Evolutionary conservation across 768 basidiomycete species (phyloP).

Genomic region (Lenzites betulinus): DNA sequence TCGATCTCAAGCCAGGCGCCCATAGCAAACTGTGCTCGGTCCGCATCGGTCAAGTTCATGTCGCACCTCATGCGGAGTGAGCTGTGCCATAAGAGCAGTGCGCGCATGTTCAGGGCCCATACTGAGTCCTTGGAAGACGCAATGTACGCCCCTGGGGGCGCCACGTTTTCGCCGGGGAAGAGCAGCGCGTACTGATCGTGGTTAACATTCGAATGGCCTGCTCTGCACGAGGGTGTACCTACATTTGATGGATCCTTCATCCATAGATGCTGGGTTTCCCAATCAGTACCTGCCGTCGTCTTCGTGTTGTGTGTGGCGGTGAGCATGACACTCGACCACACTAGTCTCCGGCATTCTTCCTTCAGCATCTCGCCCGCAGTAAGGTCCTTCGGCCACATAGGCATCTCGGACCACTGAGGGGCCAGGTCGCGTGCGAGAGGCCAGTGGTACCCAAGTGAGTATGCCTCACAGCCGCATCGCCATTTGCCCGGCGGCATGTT

Average conservation of each 20-base stretch:
- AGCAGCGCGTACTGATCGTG: constrained; percentile 60
- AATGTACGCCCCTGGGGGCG: constrained; percentile 24
- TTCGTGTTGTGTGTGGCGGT: constrained; percentile 66
- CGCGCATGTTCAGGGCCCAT: constrained; percentile 72
- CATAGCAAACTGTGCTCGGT: constrained; percentile 63
- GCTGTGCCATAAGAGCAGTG: constrained; percentile 73
- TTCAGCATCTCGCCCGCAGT: constrained; percentile 56
- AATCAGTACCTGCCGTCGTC: constrained; percentile 44
- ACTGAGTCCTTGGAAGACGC: constrained; percentile 65
- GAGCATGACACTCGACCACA: constrained; percentile 69
- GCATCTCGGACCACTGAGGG: constrained; percentile 63
- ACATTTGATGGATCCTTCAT: constrained; percentile 10
- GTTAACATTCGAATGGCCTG: neutral
- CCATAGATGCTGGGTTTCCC: constrained; percentile 5
- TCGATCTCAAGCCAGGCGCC: constrained; percentile 74
- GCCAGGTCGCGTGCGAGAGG: constrained; percentile 50
- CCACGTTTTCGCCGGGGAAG: constrained; percentile 68
- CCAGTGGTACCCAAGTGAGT: constrained; percentile 56
- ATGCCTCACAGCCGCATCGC: constrained; percentile 23
- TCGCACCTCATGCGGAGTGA: constrained; percentile 62
- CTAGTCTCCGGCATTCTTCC: constrained; percentile 70
- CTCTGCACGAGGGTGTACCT: neutral
- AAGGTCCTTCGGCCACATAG: constrained; percentile 56
- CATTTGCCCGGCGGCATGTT: neutral
- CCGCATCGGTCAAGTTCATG: constrained; percentile 42